phyloP scores from a whole-genome alignment of 352 stramenopile species.

The Pythium vanterpoolii region DNA sequence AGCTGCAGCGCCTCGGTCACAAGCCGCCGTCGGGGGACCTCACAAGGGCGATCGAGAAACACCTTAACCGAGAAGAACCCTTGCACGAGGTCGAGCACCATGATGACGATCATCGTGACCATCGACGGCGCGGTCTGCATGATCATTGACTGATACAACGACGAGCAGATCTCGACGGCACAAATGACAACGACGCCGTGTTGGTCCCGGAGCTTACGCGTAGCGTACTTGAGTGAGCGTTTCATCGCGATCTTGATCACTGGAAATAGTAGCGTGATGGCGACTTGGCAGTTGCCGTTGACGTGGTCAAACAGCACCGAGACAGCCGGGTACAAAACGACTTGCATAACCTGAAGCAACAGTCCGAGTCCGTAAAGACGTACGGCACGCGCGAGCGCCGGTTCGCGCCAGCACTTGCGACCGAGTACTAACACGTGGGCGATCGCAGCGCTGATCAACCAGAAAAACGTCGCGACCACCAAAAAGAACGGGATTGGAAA shows the following conservation, averaged over 20 bases:
- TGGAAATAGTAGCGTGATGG: constrained; percentile 16
- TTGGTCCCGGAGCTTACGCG: constrained; percentile 5
- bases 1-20: background rate
- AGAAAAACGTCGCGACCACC: background rate
- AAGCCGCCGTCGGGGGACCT: constrained; percentile 3
- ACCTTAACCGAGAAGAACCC: constrained; percentile 19
- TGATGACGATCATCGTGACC: constrained; percentile 17
- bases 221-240: background rate
- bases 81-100: constrained; percentile 20
- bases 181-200: constrained; percentile 11
- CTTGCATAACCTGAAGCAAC: constrained; percentile 4
- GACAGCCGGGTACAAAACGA: constrained; percentile 22
- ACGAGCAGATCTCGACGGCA: constrained; percentile 21
- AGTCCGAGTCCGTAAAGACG: background rate
- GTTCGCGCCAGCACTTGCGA: background rate
- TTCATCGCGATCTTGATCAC: constrained; percentile 21
- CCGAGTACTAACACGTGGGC: constrained; percentile 11
- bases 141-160: constrained; percentile 28
- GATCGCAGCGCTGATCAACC: background rate
- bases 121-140: constrained; percentile 21
- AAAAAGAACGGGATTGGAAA: constrained; percentile 15
- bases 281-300: constrained; percentile 2
- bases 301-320: constrained; percentile 23
- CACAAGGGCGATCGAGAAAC: constrained; percentile 17
- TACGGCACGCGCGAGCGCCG: background rate